Conservation (phyloP, 345 rosid genomes). For the Eutrema japonicum region DNA sequence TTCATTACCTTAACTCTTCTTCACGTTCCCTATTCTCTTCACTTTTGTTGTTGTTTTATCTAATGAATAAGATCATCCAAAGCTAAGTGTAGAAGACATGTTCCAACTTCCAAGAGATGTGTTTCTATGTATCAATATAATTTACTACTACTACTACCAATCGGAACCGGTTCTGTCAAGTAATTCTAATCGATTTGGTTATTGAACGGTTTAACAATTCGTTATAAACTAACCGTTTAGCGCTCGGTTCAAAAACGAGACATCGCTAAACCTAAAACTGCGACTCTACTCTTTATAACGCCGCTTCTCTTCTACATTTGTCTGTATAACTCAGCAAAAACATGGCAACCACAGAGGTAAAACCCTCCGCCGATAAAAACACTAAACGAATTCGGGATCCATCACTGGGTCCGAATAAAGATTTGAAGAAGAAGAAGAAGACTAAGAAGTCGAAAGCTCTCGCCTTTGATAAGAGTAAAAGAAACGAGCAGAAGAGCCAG, state of each 20-base stretch:
- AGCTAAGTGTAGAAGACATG: neutral
- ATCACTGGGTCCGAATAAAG: conserved; percentile 38
- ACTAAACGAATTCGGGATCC: conserved; percentile 20
- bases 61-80: conserved; percentile 19
- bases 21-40: conserved; percentile 3
- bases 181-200: neutral
- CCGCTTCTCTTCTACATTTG: conserved; percentile 32
- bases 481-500: conserved; percentile 17
- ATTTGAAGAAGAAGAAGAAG: conserved; percentile 39
- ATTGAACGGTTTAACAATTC: conserved; percentile 1
- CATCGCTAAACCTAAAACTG: conserved; percentile 32
- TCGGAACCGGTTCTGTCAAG: neutral
- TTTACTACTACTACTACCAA: neutral
- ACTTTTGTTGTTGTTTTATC: conserved; percentile 2
- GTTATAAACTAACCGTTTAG: conserved; percentile 19
- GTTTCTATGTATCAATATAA: neutral
- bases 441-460: conserved; percentile 27
- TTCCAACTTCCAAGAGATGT: conserved; percentile 10
- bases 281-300: conserved; percentile 34
- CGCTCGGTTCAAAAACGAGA: neutral
- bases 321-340: neutral
- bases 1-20: conserved; percentile 35
- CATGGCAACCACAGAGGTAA: conserved; percentile 28
- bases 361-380: conserved; percentile 34
- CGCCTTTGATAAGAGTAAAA: conserved; percentile 17